A percentile compares a stretch with the other conserved stretches of the same genome.
phyloP scores from a whole-genome alignment of 2,329 filamentous ascomycete species.

The Colletotrichum liriopes region DNA sequence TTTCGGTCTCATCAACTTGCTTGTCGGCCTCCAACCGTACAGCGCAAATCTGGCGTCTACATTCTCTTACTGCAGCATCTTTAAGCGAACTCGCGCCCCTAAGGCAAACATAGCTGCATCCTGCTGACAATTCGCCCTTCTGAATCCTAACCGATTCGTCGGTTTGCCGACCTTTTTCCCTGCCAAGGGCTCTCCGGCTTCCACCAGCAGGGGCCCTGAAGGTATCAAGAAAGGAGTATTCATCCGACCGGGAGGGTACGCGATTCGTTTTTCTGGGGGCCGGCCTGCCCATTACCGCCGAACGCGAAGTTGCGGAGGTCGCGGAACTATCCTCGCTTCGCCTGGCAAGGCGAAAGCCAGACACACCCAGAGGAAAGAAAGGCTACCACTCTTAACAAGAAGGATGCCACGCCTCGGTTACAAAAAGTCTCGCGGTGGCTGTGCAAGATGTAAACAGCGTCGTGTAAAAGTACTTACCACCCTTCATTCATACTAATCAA shows the following conservation, averaged over 20 bases:
- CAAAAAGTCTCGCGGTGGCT: conserved; percentile 55
- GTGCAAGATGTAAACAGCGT: conserved; percentile 54
- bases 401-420: conserved; percentile 52
- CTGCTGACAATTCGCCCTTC: conserved; percentile 6
- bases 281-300: conserved; percentile 2
- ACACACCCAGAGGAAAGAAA: not conserved
- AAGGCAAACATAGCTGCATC: conserved; percentile 9
- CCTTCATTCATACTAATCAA: not conserved
- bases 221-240: conserved; percentile 1
- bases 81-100: conserved; percentile 11
- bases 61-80: not conserved
- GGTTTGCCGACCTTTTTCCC: conserved; percentile 8
- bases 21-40: conserved; percentile 10
- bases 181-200: conserved; percentile 6
- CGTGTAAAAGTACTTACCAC: conserved; percentile 52
- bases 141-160: conserved; percentile 26
- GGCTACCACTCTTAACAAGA: not conserved
- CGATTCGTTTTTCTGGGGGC: not conserved
- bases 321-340: not conserved
- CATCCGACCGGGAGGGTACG: not conserved
- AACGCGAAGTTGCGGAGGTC: not conserved
- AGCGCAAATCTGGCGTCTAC: not conserved
- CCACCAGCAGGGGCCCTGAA: conserved; percentile 17
- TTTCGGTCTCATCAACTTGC: conserved; percentile 34
- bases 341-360: conserved; percentile 1